Evolutionary conservation across 2,329 filamentous ascomycete genomes (phyloP).

Genomic region (Pseudocercospora fijiensis): DNA sequence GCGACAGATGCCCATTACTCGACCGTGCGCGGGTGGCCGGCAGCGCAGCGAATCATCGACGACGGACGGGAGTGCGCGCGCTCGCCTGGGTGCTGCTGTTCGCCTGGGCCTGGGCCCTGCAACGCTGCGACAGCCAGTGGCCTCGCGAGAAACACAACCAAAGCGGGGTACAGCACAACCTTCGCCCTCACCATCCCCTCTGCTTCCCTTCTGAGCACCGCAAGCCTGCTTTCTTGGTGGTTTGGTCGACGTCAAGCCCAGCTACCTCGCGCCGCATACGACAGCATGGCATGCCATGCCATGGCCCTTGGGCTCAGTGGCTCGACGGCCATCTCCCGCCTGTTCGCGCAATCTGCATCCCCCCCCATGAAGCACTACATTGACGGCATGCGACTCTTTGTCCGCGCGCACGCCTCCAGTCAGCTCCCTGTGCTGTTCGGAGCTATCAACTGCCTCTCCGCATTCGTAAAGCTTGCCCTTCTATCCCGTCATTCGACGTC

Average conservation of each 20-base stretch:
- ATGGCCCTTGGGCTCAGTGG: conserved; percentile 6
- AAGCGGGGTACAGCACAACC: conserved; percentile 14
- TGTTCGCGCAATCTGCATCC: conserved; percentile 19
- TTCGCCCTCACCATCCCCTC: conserved; percentile 17
- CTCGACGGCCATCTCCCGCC: conserved; percentile 10
- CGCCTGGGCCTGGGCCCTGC: conserved; percentile 8
- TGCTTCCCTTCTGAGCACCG: conserved; percentile 12
- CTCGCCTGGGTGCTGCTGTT: conserved; percentile 8
- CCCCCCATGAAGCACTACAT: conserved; percentile 13
- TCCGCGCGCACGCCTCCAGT: conserved; percentile 22
- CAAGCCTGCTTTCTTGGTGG: conserved; percentile 23
- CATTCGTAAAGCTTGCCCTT: conserved; percentile 26
- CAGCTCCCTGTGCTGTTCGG: conserved; percentile 26
- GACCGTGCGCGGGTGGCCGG: conserved; percentile 13
- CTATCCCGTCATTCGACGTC: conserved; percentile 28
- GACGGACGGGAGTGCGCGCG: conserved; percentile 11
- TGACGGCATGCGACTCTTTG: conserved; percentile 22
- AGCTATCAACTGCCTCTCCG: conserved; percentile 29
- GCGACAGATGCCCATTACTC: conserved; percentile 13
- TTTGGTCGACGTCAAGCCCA: conserved; percentile 25
- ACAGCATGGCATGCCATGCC: conserved; percentile 20
- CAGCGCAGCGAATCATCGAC: conserved; percentile 15
- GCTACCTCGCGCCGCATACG: conserved; percentile 26
- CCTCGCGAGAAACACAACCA: conserved; percentile 9
- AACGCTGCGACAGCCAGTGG: conserved; percentile 5